Evolutionary conservation across 768 basidiomycete species (phyloP), one percentile per base, ranked within the genome.

Genomic region (Udeniomyces megalosporus): DNA sequence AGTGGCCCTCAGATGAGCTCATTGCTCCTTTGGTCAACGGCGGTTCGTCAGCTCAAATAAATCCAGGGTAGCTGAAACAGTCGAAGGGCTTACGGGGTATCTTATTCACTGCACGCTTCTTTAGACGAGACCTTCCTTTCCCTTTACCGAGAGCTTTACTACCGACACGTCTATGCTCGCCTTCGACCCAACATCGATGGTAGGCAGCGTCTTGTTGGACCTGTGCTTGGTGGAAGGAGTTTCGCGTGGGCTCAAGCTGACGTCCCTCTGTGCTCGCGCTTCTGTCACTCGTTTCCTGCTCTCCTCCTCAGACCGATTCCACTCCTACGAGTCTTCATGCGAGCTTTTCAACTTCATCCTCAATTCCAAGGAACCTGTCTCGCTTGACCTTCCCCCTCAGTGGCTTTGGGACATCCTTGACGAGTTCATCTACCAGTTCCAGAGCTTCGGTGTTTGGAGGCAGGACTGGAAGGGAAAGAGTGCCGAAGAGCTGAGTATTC

Each of bases 1-100:
- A 99, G 72, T 97, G 93, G 93, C 93, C 93, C 0, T 91, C 96
- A 72, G 91, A 90, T 6, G 93, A 99, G 76, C 76, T 89, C 64
- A 89, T 99, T 70, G 86, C 91, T 4, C 90, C 90, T 5, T 78
- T 99, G 66, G 91, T 97, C 60, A 85, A 90, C 70, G 88, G 95
- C 73, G 89, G 87, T 87, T 58, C 64, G 83, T 71, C n/a, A 22
- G 10, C 44, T 48, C 17, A 24, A 29, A 26, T 38, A 6, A 7
- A 15, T 11, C 2, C 22, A 32, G 11, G 29, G 3, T 11, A 29
- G 38, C 38, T n/a, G 20, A 42, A 29, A 14, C 29, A 42, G 28
- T 20, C 31, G 22, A 2, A 26, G 4, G 32, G 42, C 47, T 20
- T 28, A 22, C 58, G 45, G 31, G 44, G 3, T 22, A 59, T 14